Evolutionary conservation across 352 stramenopile species (phyloP).

Genomic region (Plasmopara viticola): DNA sequence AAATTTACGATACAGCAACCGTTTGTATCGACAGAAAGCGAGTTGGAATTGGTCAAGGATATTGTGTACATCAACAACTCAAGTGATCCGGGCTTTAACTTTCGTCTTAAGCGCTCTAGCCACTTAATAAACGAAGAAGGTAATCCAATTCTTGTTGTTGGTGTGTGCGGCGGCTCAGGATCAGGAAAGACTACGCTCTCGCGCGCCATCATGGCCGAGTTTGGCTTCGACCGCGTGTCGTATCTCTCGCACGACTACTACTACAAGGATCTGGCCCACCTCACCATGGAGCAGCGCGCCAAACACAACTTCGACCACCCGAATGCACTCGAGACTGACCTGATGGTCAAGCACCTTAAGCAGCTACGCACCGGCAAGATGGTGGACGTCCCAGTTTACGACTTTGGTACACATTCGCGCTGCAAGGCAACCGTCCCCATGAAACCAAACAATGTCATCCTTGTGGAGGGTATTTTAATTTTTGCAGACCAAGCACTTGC

Average conservation of each 20-base stretch:
- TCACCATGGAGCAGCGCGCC: constrained; percentile 82
- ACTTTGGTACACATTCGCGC: constrained; percentile 93
- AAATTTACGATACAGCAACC: constrained; percentile 40
- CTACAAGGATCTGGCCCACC: constrained; percentile 91
- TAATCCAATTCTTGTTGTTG: constrained; percentile 84
- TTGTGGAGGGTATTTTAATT: constrained; percentile 97
- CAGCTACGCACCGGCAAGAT: constrained; percentile 80
- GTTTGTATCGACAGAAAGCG: constrained; percentile 40
- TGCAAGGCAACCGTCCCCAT: constrained; percentile 71
- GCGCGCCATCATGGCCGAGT: constrained; percentile 82
- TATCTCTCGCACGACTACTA: constrained; percentile 97
- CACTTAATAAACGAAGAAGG: constrained; percentile 42
- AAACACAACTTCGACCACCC: constrained; percentile 97
- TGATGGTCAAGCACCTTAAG: constrained; percentile 90
- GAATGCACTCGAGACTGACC: constrained; percentile 92
- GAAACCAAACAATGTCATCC: constrained; percentile 88
- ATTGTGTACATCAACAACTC: constrained; percentile 82
- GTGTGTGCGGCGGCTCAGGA: constrained; percentile 88
- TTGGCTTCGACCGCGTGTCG: constrained; percentile 85
- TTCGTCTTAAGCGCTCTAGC: constrained; percentile 35
- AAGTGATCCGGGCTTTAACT: constrained; percentile 32
- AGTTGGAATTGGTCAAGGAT: constrained; percentile 78
- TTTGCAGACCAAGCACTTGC: constrained; percentile 88
- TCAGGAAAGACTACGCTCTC: constrained; percentile 91
- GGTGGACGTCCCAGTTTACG: constrained; percentile 91